These are phyloP conservation scores for Astragalus membranaceus DNA, from an alignment of 306 rosid species.

Conservation along the genomic window DNA sequence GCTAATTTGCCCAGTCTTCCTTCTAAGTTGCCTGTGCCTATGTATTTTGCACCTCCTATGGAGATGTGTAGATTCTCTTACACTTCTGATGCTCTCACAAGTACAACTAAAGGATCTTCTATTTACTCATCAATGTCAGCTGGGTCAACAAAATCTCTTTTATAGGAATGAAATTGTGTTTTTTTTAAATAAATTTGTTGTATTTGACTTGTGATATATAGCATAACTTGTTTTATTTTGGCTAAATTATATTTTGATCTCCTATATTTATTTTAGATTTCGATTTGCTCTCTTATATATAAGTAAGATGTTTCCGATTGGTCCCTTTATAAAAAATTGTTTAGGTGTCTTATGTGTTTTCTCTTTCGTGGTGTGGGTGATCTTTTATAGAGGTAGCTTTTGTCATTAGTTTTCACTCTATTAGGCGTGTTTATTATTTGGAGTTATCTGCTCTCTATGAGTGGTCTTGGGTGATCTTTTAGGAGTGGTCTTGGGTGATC, in stretches of 20 bases:
- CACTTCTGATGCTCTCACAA: conserved; percentile 29
- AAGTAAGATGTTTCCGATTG: no score
- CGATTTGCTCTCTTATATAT: no score
- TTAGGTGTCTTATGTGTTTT: no score
- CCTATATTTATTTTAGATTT: no score
- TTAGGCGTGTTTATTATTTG: no score
- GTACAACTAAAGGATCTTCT: conserved; percentile 30
- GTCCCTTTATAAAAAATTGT: no score
- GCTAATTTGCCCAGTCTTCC: conserved; percentile 53
- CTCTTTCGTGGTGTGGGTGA: no score
- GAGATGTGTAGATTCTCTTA: conserved; percentile 35
- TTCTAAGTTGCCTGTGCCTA: conserved; percentile 48
- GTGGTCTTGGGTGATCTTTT: no score
- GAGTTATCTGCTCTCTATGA: no score
- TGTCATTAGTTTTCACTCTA: no score
- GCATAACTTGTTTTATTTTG: not conserved
- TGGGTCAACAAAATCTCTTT: conserved; percentile 41
- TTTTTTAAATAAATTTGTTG: not conserved
- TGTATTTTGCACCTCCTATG: conserved; percentile 58
- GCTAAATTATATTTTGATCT: not conserved
- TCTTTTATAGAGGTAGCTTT: no score
- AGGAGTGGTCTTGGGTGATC: no score
- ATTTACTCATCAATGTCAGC: conserved; percentile 43
- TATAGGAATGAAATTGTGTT: not conserved
- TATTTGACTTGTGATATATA: not conserved